Evolutionary conservation across 768 basidiomycete genomes (phyloP).

Genomic region (Cyclocybe aegerita): DNA sequence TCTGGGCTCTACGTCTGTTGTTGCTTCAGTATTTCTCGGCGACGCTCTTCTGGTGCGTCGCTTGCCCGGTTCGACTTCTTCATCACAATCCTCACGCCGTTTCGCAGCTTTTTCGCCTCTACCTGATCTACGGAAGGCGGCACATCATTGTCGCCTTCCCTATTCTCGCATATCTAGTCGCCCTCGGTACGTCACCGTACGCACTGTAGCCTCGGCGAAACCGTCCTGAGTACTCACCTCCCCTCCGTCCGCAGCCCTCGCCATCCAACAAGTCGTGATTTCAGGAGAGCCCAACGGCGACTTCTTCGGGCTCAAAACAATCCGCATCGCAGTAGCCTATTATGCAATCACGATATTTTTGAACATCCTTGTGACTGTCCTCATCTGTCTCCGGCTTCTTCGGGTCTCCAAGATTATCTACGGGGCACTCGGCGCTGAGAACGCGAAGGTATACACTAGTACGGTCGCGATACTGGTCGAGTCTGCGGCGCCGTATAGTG

Average conservation of each 20-base stretch:
- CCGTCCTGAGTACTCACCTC: too few species aligned
- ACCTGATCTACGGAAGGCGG: constrained; percentile 23
- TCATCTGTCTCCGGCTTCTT: constrained; percentile 38
- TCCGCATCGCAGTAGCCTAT: constrained; percentile 37
- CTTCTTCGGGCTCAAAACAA: constrained; percentile 33
- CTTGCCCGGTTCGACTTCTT: not conserved
- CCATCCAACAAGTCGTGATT: constrained; percentile 34
- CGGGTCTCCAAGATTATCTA: constrained; percentile 24
- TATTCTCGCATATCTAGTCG: constrained; percentile 19
- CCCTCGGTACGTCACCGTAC: constrained; percentile 19
- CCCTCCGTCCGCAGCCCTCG: constrained; percentile 30
- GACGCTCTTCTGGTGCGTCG: constrained; percentile 24
- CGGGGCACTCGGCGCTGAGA: constrained; percentile 24
- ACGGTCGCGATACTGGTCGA: constrained; percentile 37
- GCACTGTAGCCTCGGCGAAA: too few species aligned
- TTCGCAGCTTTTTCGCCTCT: constrained; percentile 26
- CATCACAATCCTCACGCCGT: not conserved
- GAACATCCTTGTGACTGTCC: constrained; percentile 39
- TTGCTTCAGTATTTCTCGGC: constrained; percentile 27
- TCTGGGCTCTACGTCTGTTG: constrained; percentile 21
- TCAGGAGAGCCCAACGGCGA: constrained; percentile 34
- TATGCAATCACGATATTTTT: constrained; percentile 35
- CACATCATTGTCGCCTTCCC: constrained; percentile 18
- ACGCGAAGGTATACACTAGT: constrained; percentile 32
- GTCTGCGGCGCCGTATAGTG: constrained; percentile 36